Percentiles rank a stretch among this genome's conserved stretches.
Conservation (phyloP, 1,284 basidiomycete genomes). For the Erythrobasidium hasegawianum region DNA sequence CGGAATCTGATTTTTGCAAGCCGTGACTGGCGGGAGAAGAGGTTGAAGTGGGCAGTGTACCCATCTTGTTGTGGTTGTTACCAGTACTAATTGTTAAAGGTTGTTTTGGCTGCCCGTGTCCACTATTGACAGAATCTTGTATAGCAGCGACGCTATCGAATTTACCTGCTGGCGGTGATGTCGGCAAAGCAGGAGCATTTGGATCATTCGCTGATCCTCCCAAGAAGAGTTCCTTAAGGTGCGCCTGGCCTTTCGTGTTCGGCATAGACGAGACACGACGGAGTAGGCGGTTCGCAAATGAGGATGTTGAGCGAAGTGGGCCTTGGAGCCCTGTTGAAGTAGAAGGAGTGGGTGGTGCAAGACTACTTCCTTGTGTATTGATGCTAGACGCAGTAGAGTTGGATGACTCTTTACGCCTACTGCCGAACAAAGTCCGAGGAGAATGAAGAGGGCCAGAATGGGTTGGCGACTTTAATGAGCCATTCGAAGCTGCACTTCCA, state of each 20-base stretch:
- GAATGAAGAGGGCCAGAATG: not conserved
- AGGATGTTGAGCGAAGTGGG: not conserved
- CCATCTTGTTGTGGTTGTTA: no score
- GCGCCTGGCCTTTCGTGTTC: conserved; percentile 69
- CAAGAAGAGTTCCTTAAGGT: not conserved
- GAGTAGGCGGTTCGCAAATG: conserved; percentile 62
- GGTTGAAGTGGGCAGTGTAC: no score
- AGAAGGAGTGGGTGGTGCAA: not conserved
- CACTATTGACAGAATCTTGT: not conserved
- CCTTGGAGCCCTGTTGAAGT: no score
- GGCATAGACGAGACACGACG: conserved; percentile 93
- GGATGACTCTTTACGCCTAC: conserved; percentile 2
- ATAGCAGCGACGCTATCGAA: conserved; percentile 1
- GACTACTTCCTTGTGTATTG: not conserved
- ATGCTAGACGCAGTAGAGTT: not conserved
- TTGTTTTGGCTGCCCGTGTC: no score
- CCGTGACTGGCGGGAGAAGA: no score
- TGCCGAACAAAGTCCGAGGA: not conserved
- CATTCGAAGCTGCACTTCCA: not conserved
- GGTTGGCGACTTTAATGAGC: not conserved
- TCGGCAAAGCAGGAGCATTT: not conserved
- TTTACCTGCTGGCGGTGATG: not conserved
- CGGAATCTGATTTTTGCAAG: no score
- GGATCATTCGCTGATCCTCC: not conserved
- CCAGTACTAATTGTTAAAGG: no score